These are phyloP conservation scores for Pestalotiopsis sp. DNA, from an alignment of 2,329 filamentous ascomycete species.

Conservation along the genomic window DNA sequence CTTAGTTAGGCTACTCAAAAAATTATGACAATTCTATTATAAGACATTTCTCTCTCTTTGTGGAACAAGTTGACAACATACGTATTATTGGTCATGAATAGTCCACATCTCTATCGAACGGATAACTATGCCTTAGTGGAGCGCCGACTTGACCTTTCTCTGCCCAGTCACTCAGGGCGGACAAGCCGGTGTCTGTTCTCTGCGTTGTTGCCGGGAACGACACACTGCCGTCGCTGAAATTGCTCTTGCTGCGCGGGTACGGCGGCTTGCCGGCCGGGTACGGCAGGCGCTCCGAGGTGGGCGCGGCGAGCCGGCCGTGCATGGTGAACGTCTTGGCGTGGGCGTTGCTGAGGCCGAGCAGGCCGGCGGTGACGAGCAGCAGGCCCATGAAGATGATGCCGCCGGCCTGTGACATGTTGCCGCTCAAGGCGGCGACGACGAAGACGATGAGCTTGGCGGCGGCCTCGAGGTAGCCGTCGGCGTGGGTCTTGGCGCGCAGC, in stretches of 20 bases:
- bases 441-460: conserved; percentile 61
- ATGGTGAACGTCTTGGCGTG: conserved; percentile 50
- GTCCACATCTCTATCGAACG: conserved; percentile 22
- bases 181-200: conserved; percentile 21
- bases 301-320: conserved; percentile 49
- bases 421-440: conserved; percentile 55
- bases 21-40: background rate
- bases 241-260: conserved; percentile 19
- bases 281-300: conserved; percentile 31
- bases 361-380: conserved; percentile 53
- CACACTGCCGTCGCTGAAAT: conserved; percentile 20
- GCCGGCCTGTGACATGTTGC: conserved; percentile 57
- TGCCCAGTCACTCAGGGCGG: conserved; percentile 26
- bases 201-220: conserved; percentile 12
- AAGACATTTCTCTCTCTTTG: too few relatives aligned
- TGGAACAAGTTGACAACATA: background rate
- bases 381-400: conserved; percentile 54
- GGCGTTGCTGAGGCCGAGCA: conserved; percentile 58
- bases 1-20: background rate
- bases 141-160: conserved; percentile 28
- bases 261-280: conserved; percentile 12
- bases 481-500: conserved; percentile 53
- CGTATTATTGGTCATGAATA: conserved; percentile 11
- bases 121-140: conserved; percentile 21
- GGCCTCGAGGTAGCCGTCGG: conserved; percentile 56